Evolutionary conservation across 257 asterid species (phyloP).

Genomic region (Plantago major): DNA sequence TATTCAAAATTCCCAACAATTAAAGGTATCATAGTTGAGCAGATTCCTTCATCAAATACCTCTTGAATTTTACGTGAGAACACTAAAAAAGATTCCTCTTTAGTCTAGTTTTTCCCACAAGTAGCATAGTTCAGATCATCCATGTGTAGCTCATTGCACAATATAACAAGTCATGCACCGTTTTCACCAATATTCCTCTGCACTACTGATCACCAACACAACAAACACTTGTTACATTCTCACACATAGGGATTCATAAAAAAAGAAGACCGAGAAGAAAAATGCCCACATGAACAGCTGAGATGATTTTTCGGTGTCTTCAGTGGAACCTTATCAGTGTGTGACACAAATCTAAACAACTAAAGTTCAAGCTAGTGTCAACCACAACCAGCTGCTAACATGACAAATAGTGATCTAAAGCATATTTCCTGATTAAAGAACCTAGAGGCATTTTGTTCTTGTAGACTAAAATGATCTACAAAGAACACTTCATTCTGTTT

Average conservation of each 20-base stretch:
- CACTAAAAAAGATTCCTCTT: neutral
- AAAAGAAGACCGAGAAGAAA: slow-evolving; percentile 10
- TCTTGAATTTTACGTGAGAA: too few species aligned
- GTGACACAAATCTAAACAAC: slow-evolving; percentile 18
- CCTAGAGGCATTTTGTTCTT: neutral
- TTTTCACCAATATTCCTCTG: too few species aligned
- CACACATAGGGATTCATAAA: slow-evolving; percentile 10
- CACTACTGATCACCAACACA: too few species aligned
- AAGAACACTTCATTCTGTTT: neutral
- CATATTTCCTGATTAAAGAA: neutral
- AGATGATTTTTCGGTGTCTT: slow-evolving; percentile 22
- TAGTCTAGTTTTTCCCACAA: neutral
- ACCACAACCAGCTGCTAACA: neutral
- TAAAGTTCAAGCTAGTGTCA: neutral
- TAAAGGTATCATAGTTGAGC: neutral
- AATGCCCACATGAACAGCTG: slow-evolving; percentile 31
- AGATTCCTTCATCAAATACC: neutral
- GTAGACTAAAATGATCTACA: neutral
- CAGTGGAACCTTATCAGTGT: slow-evolving; percentile 31
- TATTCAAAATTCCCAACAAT: too few species aligned
- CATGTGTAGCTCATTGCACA: slow-evolving; percentile 5
- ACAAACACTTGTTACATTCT: too few species aligned
- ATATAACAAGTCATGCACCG: slow-evolving; percentile 17
- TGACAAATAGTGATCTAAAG: neutral
- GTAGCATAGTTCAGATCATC: slow-evolving; percentile 7